Base-by-base conservation (phyloP, 2,329 filamentous ascomycete genomes). In the Penicillium janthinellum region DNA sequence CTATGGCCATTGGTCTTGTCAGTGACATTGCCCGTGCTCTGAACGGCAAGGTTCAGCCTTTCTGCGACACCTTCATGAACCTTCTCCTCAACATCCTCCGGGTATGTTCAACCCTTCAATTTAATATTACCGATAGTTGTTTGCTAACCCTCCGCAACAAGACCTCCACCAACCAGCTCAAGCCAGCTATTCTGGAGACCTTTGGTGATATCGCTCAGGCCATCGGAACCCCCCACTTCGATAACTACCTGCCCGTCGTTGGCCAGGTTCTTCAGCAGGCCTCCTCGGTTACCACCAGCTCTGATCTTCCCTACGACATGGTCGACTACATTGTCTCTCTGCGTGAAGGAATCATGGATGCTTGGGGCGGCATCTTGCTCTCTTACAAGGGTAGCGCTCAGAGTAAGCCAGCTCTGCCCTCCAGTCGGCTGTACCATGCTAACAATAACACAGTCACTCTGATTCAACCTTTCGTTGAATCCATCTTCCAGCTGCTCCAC, bases 31-130 rank as follows among this genome's bases (percentile, higher is more conserved):
- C 92, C 54, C 89, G 95, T 70, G 95, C 94, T 15, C 84, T 98
- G 74, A 91, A 92, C 74, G 89, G 92, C 74, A 90, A 90, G 76
- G 91, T 94, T 72, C 91, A 96, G 79, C 95, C 94, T 58, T 98
- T 90, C 83, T 99, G 95, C 78, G 95, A 99, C 72, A 86, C 88
- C 66, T 97, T 98, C 77, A 99, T 99, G 95, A 99, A 99, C 83
- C 90, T 95, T 75, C 83, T 99, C 59, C 86, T 99, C 64, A 93
- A 92, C 82, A 96, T 96, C 78, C 82, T 99, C 44, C 87, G 91
- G 77, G 89, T 91, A 77, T 65, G 73, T 57, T 37, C 39, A 4
- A 22, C 17, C 39, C 37, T 56, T 39, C n/a, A 22, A 34, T 54
- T 7, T 4, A 45, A 35, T 51, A 17, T 7, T 3, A 28, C 34